A percentile compares a stretch with the other conserved stretches of the same genome.
phyloP scores from a whole-genome alignment of 169 alveolate genomes.

The Eimeria necatrix region DNA sequence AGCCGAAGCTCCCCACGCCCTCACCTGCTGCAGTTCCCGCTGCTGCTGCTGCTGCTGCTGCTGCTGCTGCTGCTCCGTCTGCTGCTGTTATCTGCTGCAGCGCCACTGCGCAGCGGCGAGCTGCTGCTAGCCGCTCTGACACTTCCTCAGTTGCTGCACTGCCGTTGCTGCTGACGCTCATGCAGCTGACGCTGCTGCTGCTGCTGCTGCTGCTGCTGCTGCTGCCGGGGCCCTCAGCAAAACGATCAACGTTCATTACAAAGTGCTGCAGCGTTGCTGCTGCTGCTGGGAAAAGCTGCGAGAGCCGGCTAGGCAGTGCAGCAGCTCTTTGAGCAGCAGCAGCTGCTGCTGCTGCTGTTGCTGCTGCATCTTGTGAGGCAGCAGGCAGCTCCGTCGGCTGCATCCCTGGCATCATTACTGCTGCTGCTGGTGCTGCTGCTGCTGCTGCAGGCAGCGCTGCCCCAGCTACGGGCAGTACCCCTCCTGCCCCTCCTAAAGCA shows the following conservation, averaged over 20 bases:
- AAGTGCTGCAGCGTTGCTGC: slow-evolving; percentile 67
- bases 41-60: slow-evolving; percentile 16
- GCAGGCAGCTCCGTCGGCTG: neutral
- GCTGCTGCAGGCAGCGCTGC: neutral
- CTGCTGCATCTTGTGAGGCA: neutral
- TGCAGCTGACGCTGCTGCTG: neutral
- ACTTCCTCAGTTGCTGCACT: neutral
- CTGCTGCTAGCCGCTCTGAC: slow-evolving; percentile 53
- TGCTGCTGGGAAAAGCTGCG: slow-evolving; percentile 52
- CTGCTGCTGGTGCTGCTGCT: slow-evolving; percentile 47
- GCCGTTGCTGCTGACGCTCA: slow-evolving; percentile 7
- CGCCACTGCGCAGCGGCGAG: slow-evolving; percentile 24
- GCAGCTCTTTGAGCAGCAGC: slow-evolving; percentile 24
- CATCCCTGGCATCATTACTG: neutral
- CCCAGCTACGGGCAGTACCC: neutral
- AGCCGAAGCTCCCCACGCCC: neutral
- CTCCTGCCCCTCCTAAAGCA: neutral
- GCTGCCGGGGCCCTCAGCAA: slow-evolving; percentile 16
- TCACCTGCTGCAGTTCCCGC: neutral
- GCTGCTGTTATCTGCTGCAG: slow-evolving; percentile 64
- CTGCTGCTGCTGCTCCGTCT: slow-evolving; percentile 22
- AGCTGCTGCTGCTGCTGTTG: slow-evolving; percentile 17
- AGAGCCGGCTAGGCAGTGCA: neutral
- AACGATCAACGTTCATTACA: neutral
- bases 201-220: slow-evolving; percentile 46